Conservation (phyloP, 768 basidiomycete genomes). For the Chiua virens region DNA sequence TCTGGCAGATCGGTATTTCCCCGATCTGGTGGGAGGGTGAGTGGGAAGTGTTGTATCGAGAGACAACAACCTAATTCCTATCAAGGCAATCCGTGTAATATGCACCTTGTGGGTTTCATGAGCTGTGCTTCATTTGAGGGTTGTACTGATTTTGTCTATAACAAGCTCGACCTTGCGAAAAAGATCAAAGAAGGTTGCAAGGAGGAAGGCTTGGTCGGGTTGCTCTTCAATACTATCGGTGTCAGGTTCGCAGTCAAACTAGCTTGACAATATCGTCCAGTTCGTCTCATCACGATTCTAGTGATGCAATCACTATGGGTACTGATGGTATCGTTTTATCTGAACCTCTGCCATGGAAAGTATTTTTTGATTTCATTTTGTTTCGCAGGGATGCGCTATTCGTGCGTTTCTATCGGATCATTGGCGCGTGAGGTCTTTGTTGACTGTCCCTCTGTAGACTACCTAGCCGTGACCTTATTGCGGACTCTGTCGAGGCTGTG, state of each 20-base stretch:
- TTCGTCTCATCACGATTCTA: slow-evolving; percentile 20
- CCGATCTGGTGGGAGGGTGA: slow-evolving; percentile 91
- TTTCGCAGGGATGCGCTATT: slow-evolving; percentile 77
- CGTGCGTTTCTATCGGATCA: slow-evolving; percentile 45
- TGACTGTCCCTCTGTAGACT: slow-evolving; percentile 43
- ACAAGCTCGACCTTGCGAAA: slow-evolving; percentile 73
- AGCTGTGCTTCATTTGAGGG: neutral
- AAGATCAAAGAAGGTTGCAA: slow-evolving; percentile 82
- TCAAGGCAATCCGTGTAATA: slow-evolving; percentile 83
- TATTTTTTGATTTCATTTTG: neutral
- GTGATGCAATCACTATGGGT: slow-evolving; percentile 89
- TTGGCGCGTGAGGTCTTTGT: neutral
- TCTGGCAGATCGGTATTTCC: slow-evolving; percentile 75
- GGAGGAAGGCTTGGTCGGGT: slow-evolving; percentile 76
- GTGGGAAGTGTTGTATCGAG: neutral
- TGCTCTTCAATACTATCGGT: slow-evolving; percentile 85
- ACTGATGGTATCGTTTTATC: slow-evolving; percentile 62
- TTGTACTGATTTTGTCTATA: neutral
- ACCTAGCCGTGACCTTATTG: slow-evolving; percentile 86
- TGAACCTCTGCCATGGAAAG: neutral
- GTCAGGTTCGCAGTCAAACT: slow-evolving; percentile 54
- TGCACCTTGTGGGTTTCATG: slow-evolving; percentile 60
- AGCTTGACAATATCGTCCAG: neutral
- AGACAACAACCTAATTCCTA: neutral
- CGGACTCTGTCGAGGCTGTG: slow-evolving; percentile 86